A percentile compares a stretch with the other conserved stretches of the same genome.
Conservation (phyloP, 768 basidiomycete species). For the Termitomyces bulborhizus region DNA sequence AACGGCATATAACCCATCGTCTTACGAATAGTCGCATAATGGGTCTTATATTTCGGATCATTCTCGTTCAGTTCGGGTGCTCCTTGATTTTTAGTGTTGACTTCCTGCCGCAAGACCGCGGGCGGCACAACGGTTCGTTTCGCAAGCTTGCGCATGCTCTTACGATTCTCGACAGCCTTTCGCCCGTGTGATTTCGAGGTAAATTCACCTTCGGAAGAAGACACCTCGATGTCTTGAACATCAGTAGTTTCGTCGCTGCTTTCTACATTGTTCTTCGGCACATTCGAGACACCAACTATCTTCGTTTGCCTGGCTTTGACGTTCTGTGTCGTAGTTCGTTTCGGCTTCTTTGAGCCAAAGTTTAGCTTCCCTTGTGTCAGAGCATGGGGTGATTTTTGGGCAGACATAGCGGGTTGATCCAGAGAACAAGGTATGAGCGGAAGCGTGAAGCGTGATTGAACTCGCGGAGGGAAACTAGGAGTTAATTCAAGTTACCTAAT, state of each 20-base stretch:
- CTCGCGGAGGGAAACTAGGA: background rate
- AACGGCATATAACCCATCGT: conserved; percentile 53
- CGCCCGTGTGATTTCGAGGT: conserved; percentile 1
- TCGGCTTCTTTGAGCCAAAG: conserved; percentile 43
- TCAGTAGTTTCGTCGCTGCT: conserved; percentile 18
- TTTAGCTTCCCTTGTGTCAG: conserved; percentile 40
- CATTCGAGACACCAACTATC: conserved; percentile 8
- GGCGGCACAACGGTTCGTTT: background rate
- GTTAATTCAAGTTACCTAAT: background rate
- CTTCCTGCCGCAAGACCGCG: background rate
- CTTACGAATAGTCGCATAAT: conserved; percentile 38
- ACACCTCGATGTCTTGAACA: conserved; percentile 19
- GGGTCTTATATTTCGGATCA: conserved; percentile 44
- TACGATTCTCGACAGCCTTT: background rate
- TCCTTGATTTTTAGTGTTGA: conserved; percentile 8
- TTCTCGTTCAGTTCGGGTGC: conserved; percentile 39
- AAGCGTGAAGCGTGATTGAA: too few species aligned
- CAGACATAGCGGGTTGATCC: background rate
- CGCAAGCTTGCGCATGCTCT: background rate
- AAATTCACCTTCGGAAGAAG: conserved; percentile 16
- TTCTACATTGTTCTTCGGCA: conserved; percentile 5
- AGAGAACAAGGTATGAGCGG: background rate
- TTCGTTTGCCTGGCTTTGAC: conserved; percentile 17
- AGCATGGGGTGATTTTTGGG: conserved; percentile 7
- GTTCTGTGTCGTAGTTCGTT: conserved; percentile 20